A percentile compares a stretch with the other conserved stretches of the same genome.
phyloP scores from a whole-genome alignment of 2,329 filamentous ascomycete species.

The Trichoderma sp. region DNA sequence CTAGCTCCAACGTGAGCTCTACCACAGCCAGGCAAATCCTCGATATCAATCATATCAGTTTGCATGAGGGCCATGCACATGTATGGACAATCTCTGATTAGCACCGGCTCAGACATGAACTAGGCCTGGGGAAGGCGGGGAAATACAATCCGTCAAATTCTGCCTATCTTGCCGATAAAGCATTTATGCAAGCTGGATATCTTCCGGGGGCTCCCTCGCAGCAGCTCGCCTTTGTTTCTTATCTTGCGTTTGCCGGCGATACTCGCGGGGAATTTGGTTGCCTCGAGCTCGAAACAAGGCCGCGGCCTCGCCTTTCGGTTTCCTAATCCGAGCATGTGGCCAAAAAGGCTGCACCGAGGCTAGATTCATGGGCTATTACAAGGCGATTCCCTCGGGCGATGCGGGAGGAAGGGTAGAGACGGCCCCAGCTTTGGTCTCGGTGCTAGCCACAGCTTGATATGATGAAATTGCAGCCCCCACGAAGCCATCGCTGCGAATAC shows the following conservation, averaged over 20 bases:
- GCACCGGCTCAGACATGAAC: background rate
- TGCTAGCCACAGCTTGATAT: background rate
- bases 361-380: background rate
- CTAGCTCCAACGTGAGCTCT: background rate
- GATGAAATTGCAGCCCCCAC: constrained; percentile 6
- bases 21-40: background rate
- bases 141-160: constrained; percentile 13
- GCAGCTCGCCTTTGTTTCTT: background rate
- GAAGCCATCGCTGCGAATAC: background rate
- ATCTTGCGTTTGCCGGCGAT: constrained; percentile 8
- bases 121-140: constrained; percentile 17
- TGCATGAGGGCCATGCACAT: background rate
- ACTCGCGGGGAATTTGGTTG: background rate
- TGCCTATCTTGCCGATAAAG: constrained; percentile 18
- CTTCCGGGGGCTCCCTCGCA: background rate
- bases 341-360: background rate
- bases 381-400: background rate
- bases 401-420: background rate
- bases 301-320: background rate
- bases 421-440: background rate
- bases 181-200: background rate
- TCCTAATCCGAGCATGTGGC: background rate
- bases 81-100: constrained; percentile 7
- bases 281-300: background rate
- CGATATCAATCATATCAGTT: background rate